phyloP scores from a whole-genome alignment of 176 grass and related monocot species.

The Zoysia japonica region DNA sequence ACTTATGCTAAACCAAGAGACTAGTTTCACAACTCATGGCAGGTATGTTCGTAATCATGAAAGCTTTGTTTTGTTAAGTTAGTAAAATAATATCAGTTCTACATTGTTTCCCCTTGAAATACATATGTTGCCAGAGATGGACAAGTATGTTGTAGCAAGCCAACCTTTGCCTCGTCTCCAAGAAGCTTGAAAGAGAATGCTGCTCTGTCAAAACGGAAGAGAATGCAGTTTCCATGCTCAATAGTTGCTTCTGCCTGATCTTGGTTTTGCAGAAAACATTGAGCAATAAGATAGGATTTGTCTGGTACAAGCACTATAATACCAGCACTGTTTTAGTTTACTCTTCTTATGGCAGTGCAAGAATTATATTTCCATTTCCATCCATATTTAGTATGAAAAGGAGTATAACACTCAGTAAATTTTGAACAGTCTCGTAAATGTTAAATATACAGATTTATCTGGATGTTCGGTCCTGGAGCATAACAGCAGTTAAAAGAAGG shows the following conservation, averaged over 20 bases:
- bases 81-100: conserved; percentile 28
- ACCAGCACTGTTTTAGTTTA: not conserved
- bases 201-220: conserved; percentile 87
- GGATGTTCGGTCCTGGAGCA: not conserved
- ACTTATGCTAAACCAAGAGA: not conserved
- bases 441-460: not conserved
- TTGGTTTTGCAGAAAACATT: conserved; percentile 4
- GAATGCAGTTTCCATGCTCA: conserved; percentile 75
- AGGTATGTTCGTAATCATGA: not conserved
- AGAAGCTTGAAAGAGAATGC: conserved; percentile 88
- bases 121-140: conserved; percentile 68
- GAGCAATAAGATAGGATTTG: not conserved
- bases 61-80: not conserved
- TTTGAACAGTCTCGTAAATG: not conserved
- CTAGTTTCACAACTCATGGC: not conserved
- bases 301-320: not conserved
- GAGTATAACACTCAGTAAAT: conserved; percentile 4
- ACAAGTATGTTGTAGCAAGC: conserved; percentile 91
- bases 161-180: conserved; percentile 94
- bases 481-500: not conserved
- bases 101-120: conserved; percentile 99
- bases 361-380: not conserved
- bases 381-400: conserved; percentile 24
- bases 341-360: not conserved
- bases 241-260: conserved; percentile 74